Base-by-base conservation (phyloP, 192 early-diverging fungal genomes). In the Coemansia sp. region DNA sequence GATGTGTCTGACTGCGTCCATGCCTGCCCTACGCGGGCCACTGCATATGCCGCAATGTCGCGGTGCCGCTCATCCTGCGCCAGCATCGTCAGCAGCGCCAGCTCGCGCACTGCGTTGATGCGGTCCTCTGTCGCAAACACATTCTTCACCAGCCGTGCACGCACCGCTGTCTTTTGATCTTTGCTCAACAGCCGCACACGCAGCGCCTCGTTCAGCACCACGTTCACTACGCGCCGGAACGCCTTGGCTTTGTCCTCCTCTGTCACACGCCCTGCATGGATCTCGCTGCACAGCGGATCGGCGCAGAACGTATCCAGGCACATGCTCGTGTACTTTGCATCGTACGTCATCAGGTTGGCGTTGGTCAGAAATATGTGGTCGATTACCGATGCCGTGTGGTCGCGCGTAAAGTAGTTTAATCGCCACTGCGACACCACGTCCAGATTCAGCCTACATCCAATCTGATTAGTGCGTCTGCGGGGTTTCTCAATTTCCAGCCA, bases 351-450 rank as follows among this genome's bases (percentile, higher is more conserved):
- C 53, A 75, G 50, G 58, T 78, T 77, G 21, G 70, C 72, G 59
- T 83, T 83, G 43, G 72, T 79, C 37, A 83, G 64, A 54, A 80
- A 80, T 23, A 74, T 56, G 53, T 74, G 69, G 68, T 80, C 74
- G 50, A 77, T 71, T 54, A 84, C 78, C 27, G 82, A 75, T 23
- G 72, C 71, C 37, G 75, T 59, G 65, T 76, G 67, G 41, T 77
- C 74, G 26, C 75, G 74, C 11, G 68, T 68, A 71, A 83, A 76
- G 65, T 75, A 77, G 58, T 73, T 69, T 19, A 83, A 68, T 31
- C 76, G 66, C 82, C 82, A 83, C 61, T 83, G 82, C 17, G 82
- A 70, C n/a, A 83, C 76, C 3, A 73, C 82, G 43, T 78, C 76
- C 66, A 83, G 57, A 38, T 79, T 75, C 10, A 83, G 73, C 61